Evolutionary conservation across 2,329 filamentous ascomycete species (phyloP).

Genomic region (Diaporthe eres): DNA sequence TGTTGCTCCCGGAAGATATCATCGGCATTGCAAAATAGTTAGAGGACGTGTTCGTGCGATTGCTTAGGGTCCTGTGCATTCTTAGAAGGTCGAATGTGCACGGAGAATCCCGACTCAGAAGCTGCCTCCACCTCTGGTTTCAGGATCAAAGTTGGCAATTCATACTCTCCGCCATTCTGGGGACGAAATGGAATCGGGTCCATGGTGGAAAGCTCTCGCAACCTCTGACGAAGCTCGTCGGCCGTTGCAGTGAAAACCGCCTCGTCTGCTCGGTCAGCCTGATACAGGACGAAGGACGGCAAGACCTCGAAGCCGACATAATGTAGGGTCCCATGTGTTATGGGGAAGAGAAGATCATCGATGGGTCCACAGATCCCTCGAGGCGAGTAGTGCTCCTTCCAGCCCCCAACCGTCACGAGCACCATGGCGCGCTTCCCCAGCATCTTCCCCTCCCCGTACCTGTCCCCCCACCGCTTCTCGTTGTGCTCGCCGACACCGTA

Average conservation of each 20-base stretch:
- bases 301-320: slow-evolving; percentile 10
- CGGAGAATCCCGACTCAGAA: slow-evolving; percentile 6
- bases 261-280: neutral
- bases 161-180: slow-evolving; percentile 3
- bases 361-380: neutral
- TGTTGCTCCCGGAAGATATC: too few species aligned
- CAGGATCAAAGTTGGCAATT: neutral
- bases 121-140: neutral
- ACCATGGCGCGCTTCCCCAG: neutral
- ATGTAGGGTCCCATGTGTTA: neutral
- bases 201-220: neutral
- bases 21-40: neutral
- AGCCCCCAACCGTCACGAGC: neutral
- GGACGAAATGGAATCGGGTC: neutral
- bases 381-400: slow-evolving; percentile 2
- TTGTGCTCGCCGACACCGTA: slow-evolving; percentile 3
- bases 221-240: neutral
- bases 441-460: slow-evolving; percentile 14
- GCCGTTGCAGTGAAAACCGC: neutral
- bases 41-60: neutral
- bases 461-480: neutral
- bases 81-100: neutral
- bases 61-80: neutral
- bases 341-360: neutral
- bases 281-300: slow-evolving; percentile 18